These are phyloP conservation scores for Flueggea neowawraea DNA, from an alignment of 441 rosid genomes.

Conservation along the genomic window DNA sequence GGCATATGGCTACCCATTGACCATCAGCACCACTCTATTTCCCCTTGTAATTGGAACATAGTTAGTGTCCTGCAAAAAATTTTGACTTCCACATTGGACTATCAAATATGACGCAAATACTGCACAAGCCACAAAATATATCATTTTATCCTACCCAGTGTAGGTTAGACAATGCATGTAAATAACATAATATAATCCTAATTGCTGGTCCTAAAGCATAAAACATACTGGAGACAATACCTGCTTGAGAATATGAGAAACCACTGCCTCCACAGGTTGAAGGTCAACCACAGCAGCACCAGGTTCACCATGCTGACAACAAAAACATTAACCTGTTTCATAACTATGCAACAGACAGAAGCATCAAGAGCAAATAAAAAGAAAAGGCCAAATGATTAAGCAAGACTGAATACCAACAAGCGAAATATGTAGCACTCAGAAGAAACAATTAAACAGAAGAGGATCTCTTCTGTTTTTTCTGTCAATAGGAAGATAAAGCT, in stretches of 20 bases:
- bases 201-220: neutral
- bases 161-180: no score
- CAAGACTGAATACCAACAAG: no score
- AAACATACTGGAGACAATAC: slow-evolving; percentile 72
- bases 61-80: slow-evolving; percentile 79
- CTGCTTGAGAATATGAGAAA: slow-evolving; percentile 87
- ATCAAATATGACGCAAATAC: neutral
- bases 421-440: no score
- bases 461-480: no score
- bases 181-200: neutral
- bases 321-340: slow-evolving; percentile 16
- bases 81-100: slow-evolving; percentile 1
- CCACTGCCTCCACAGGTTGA: slow-evolving; percentile 91
- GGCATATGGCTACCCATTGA: slow-evolving; percentile 72
- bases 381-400: neutral
- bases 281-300: slow-evolving; percentile 97
- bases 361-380: neutral
- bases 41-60: slow-evolving; percentile 96
- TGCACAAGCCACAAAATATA: neutral
- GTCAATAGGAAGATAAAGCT: neutral
- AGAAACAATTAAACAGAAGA: no score
- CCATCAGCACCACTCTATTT: slow-evolving; percentile 90
- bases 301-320: slow-evolving; percentile 89
- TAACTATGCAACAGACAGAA: slow-evolving; percentile 15
- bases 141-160: no score